Percentiles rank a stretch among this genome's conserved stretches.
Conservation (phyloP, 2,329 filamentous ascomycete genomes). For the Davidsoniella virescens region DNA sequence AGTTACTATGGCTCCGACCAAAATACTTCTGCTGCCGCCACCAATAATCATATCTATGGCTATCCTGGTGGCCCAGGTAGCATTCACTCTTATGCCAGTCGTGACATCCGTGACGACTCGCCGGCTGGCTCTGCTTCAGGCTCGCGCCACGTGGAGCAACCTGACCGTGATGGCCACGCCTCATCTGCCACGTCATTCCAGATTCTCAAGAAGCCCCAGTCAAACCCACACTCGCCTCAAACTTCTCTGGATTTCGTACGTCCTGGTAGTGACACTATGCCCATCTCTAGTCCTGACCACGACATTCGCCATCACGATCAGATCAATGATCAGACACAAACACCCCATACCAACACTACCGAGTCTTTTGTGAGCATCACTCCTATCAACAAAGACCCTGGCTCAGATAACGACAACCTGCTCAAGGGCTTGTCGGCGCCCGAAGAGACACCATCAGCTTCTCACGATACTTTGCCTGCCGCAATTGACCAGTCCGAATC, state of each 20-base stretch:
- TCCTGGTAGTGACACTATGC: constrained; percentile 26
- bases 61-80: constrained; percentile 14
- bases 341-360: constrained; percentile 11
- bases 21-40: constrained; percentile 15
- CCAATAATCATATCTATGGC: constrained; percentile 14
- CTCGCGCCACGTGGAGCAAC: constrained; percentile 10
- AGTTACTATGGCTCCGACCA: constrained; percentile 11
- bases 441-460: not conserved
- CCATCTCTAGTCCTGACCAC: constrained; percentile 28
- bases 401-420: constrained; percentile 5
- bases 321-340: constrained; percentile 22
- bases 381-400: constrained; percentile 11
- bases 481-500: constrained; percentile 1
- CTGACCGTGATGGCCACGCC: constrained; percentile 17
- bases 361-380: constrained; percentile 11
- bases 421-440: constrained; percentile 3
- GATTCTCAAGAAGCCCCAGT: constrained; percentile 33
- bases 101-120: constrained; percentile 28
- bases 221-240: constrained; percentile 23
- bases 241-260: constrained; percentile 24
- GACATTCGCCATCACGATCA: constrained; percentile 24
- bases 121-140: constrained; percentile 17
- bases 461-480: constrained; percentile 1
- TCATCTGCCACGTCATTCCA: constrained; percentile 26
- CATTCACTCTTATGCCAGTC: constrained; percentile 9